phyloP scores from a whole-genome alignment of 2,329 filamentous ascomycete genomes.

The Fusarium albidum region DNA sequence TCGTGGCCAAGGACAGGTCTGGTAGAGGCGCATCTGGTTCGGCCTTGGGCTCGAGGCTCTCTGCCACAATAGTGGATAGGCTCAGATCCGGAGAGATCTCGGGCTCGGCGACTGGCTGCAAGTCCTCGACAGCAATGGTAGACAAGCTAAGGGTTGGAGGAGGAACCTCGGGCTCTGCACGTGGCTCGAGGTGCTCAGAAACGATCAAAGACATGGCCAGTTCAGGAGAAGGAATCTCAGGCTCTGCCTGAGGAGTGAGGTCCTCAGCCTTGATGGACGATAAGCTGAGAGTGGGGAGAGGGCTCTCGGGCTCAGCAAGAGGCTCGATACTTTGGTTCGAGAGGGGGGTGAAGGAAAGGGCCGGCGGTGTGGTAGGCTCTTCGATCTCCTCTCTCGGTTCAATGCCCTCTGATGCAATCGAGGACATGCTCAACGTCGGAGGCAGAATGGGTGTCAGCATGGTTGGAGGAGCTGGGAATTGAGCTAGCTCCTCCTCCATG shows the following conservation, averaged over 20 bases:
- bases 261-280: slow-evolving; percentile 50
- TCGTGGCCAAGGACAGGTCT: slow-evolving; percentile 43
- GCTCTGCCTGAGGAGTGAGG: slow-evolving; percentile 40
- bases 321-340: slow-evolving; percentile 52
- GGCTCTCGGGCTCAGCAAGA: slow-evolving; percentile 45
- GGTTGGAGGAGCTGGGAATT: slow-evolving; percentile 63
- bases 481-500: slow-evolving; percentile 60
- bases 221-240: slow-evolving; percentile 36
- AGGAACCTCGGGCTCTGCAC: slow-evolving; percentile 34
- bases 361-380: slow-evolving; percentile 40
- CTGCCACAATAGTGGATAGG: slow-evolving; percentile 33
- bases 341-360: slow-evolving; percentile 45
- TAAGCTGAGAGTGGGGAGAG: slow-evolving; percentile 47
- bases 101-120: slow-evolving; percentile 40
- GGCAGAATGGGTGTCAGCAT: slow-evolving; percentile 46
- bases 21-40: slow-evolving; percentile 36
- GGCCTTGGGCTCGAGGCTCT: slow-evolving; percentile 41
- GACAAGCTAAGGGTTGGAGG: slow-evolving; percentile 39
- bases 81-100: slow-evolving; percentile 20
- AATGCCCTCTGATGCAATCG: slow-evolving; percentile 54
- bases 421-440: slow-evolving; percentile 53
- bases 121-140: slow-evolving; percentile 33
- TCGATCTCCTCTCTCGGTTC: slow-evolving; percentile 52
- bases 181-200: slow-evolving; percentile 41
- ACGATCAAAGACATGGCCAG: slow-evolving; percentile 41